phyloP scores from a whole-genome alignment of 2,329 filamentous ascomycete species.

The Lasiodiplodia theobromae region DNA sequence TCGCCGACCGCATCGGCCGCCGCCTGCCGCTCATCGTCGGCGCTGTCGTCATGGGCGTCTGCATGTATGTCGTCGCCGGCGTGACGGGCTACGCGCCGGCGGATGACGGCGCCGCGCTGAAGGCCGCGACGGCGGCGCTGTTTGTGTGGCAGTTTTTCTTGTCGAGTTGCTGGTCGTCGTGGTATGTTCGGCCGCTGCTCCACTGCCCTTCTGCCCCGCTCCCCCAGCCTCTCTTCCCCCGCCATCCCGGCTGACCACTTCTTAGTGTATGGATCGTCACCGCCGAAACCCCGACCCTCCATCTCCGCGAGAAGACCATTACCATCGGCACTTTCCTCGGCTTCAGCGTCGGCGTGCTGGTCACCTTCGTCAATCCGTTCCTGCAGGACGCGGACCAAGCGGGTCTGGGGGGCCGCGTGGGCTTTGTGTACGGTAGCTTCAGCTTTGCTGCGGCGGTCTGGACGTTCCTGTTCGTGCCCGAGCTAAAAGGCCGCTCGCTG shows the following conservation, averaged over 20 bases:
- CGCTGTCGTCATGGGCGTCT: background rate
- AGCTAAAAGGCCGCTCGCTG: constrained; percentile 42
- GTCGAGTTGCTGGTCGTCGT: no score
- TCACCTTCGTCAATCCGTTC: constrained; percentile 20
- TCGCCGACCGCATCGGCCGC: constrained; percentile 18
- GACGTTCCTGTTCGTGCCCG: constrained; percentile 66
- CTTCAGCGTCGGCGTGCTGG: constrained; percentile 9
- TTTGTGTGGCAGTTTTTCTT: background rate
- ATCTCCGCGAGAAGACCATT: constrained; percentile 16
- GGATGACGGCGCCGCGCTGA: no score
- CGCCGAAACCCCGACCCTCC: background rate
- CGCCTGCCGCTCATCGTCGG: constrained; percentile 9
- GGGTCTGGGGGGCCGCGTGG: constrained; percentile 39
- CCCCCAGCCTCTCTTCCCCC: no score
- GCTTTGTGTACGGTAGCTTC: constrained; percentile 36
- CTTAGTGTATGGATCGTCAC: constrained; percentile 7
- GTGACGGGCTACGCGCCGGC: constrained; percentile 5
- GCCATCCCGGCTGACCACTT: no score
- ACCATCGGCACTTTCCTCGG: constrained; percentile 8
- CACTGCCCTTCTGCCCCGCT: no score
- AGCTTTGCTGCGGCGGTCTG: constrained; percentile 47
- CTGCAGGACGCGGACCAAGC: constrained; percentile 32
- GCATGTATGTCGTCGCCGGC: constrained; percentile 12
- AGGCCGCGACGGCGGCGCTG: background rate
- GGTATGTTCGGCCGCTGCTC: no score